Base-by-base conservation (phyloP, 805 yeast genomes). In the Cyberlindnera euphorbiae region DNA sequence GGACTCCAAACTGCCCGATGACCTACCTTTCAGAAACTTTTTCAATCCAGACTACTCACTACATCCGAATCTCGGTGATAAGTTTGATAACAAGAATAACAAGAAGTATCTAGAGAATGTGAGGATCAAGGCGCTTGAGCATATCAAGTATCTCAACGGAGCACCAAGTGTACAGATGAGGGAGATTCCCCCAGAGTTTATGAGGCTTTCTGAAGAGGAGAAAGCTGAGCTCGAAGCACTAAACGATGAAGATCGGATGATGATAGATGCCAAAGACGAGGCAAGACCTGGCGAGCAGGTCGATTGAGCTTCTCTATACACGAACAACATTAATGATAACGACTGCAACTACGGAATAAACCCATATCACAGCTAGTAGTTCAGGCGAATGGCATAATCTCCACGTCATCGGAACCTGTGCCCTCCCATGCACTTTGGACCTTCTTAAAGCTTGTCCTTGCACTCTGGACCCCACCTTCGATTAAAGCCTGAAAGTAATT, bases 101-200 rank as follows among this genome's bases (percentile, higher is more conserved):
- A 81, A 80, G 45, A 82, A 82, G 56, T 87, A 85, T 53, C 67
- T 93, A 36, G 96, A 93, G 48, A 77, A 82, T 52, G 77, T 90
- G 24, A 73, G 78, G 49, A 76, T 76, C 38, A 80, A 83, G 44
- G 73, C 87, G 18, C 58, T 89, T 50, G 96, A 90, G 60, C 87
- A 84, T 55, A 64, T 90, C 32, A 62, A 97, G 46, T 82, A 69
- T 52, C 60, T 90, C 39, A 85, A 84, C 50, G 89, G 89, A 33
- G 97, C 97, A 0, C 98, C 98, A 10, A 81, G 94, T 48, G 97
- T 93, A 8, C 82, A 85, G 47, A 87, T 89, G 95, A 79, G 73
- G 43, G 90, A 85, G 44, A 75, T 86, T 7, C 97, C 97, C 3
- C 96, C 96, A 1, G 69, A 64, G 35, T 54, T 54, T 25, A 47